Base-by-base conservation (phyloP, 2,329 filamentous ascomycete species). In the Penicillium sp. region DNA sequence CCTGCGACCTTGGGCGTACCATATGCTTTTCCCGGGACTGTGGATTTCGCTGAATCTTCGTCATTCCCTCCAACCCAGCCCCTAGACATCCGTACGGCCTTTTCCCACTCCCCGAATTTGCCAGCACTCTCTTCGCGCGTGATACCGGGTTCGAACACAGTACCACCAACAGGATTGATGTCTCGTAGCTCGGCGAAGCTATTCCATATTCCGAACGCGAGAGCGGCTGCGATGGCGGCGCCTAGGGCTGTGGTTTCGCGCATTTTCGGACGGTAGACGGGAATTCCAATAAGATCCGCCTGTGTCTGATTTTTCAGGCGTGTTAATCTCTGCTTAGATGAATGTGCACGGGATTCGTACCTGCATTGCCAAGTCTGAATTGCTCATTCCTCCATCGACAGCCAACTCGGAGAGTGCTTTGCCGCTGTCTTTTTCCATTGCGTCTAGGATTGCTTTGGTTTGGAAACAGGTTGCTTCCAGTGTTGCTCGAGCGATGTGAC, bases 401-500 rank as follows among this genome's bases (percentile, higher is more conserved):
- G 88, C 86, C 38, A 95, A 78, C 57, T 85, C 81, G 50, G 82
- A 79, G 28, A 95, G 79, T 55, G 82, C 81, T 66, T 91, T 84
- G 31, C 84, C 84, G 46, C 86, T 90, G 72, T 95, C 90, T 60
- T 86, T 83, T 65, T 88, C 88, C 90, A 95, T 95, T 54, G 90
- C 89, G 65, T 93, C 86, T 23, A 95, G 80, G 62, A 95, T 95
- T 20, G 90, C 90, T 62, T 90, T 90, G 23, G 89, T 95, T 72
- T 95, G 90, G 77, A 88, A 95, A 74, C 90, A 95, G 32, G 88
- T 91, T 4, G 90, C 89, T 72, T 95, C 90, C 46, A 95, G 81
- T 0, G 90, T 95, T 31, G 90, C 90, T 53, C 90, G 85, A 39
- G 89, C 89, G 61, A 95, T 89, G 68, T 95, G 90, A 13, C 88